A percentile compares a stretch with the other conserved stretches of the same genome.
Conservation (phyloP, 2,329 filamentous ascomycete genomes). For the Aaosphaeria arxii region DNA sequence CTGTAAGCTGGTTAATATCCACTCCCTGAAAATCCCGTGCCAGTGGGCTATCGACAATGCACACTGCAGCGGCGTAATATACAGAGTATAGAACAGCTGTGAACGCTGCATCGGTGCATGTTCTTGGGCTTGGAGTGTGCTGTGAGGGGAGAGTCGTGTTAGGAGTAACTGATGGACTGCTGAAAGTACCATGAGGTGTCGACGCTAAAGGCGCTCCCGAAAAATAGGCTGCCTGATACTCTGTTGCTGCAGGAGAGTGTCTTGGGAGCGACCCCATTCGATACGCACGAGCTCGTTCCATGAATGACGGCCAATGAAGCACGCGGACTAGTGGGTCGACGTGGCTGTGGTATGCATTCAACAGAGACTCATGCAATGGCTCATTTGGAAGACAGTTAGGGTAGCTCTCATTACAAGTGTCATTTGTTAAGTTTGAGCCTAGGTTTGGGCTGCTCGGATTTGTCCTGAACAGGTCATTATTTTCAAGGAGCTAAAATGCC, state of each 20-base stretch:
- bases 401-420: neutral
- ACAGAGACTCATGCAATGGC: slow-evolving; percentile 11
- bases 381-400: slow-evolving; percentile 8
- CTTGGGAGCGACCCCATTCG: neutral
- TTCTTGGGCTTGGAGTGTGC: no score
- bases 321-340: slow-evolving; percentile 18
- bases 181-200: no score
- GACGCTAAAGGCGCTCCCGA: no score
- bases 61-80: slow-evolving; percentile 16
- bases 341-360: slow-evolving; percentile 12
- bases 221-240: neutral
- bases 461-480: no score
- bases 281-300: slow-evolving; percentile 8
- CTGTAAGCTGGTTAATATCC: slow-evolving; percentile 7
- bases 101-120: slow-evolving; percentile 6
- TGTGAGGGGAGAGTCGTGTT: no score
- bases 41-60: slow-evolving; percentile 11
- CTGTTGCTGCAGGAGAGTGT: neutral
- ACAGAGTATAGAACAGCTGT: slow-evolving; percentile 11
- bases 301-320: slow-evolving; percentile 17
- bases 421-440: neutral
- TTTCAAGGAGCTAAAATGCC: no score
- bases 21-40: slow-evolving; percentile 8
- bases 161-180: no score
- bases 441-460: no score